Evolutionary conservation across 768 basidiomycete genomes (phyloP), one percentile per base, ranked within the genome.

Genomic region (Auricularia sp.): DNA sequence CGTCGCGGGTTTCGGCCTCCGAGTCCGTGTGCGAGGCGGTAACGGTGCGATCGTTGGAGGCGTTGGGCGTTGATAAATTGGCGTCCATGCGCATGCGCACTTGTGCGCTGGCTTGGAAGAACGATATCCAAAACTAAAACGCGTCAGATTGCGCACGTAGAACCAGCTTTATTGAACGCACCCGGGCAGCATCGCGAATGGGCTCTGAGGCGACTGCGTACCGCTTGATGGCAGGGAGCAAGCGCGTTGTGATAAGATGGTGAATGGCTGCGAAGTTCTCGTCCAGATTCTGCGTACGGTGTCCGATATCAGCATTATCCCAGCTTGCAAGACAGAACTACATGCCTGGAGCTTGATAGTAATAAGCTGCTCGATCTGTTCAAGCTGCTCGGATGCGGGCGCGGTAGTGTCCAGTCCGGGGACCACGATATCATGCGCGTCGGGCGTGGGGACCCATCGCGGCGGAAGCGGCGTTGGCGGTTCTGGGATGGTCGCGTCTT

Each of bases 361-460:
- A 66, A 96, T 95, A 70, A 95, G 81, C 72, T 97, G 95, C 74
- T 98, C 95, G 65, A 97, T 92, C 75, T 95, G 91, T 71, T 96
- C 93, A 63, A 93, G 88, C 77, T 97, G 94, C 70, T 88, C 92
- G 65, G 82, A 82, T 33, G 85, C 77, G 23, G 88, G 80, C 29
- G 88, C 87, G 10, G 77, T 79, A 0, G 81, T 83, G 69, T 93
- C 88, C 43, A 93, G 78, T 0, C 91, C 90, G 7, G 89, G 86
- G 2, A 92, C 78, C 14, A 77, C 72, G 63, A 93, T 91, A 56
- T 81, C 79, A 1, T 80, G 69, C 18, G 89, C 86, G 72, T 91
- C 82, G 3, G 78, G 67, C 35, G 79, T 84, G 7, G 90, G 88
- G 66, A 79, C 77, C 86, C 88, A 92, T 78, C 86, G 75, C 18